Conservation (phyloP, 208 protist genomes). For the Acanthamoeba pearcei region DNA sequence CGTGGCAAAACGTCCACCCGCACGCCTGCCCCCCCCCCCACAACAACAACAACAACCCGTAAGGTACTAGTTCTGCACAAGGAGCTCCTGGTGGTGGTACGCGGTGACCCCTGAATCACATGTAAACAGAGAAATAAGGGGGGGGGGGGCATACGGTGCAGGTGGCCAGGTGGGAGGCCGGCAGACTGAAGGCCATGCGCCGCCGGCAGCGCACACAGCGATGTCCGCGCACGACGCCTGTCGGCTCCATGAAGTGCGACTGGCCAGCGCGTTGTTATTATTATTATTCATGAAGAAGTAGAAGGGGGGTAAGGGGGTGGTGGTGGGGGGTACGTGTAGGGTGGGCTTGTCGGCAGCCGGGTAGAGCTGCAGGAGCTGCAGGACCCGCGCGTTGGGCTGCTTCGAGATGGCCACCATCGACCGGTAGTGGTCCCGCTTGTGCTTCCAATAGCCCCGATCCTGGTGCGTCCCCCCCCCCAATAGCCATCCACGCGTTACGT, state of each 20-base stretch:
- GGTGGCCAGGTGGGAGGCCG: neutral
- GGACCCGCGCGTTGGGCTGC: neutral
- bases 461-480: no score
- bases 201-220: neutral
- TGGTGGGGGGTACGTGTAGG: neutral
- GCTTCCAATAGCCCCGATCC: slow-evolving; percentile 14
- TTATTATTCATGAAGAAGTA: neutral
- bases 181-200: neutral
- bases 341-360: neutral
- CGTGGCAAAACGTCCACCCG: neutral
- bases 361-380: slow-evolving; percentile 9
- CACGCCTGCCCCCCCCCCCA: neutral
- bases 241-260: neutral
- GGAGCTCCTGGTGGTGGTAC: no score
- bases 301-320: no score
- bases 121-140: no score
- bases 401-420: neutral
- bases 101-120: no score
- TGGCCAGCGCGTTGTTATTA: no score
- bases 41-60: neutral
- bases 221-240: neutral
- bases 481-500: no score
- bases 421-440: neutral
- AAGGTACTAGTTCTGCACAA: no score
- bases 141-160: neutral